A percentile compares a stretch with the other conserved stretches of the same genome.
phyloP scores from a whole-genome alignment of 169 alveolate species.

The Ichthyophthirius multifiliis region DNA sequence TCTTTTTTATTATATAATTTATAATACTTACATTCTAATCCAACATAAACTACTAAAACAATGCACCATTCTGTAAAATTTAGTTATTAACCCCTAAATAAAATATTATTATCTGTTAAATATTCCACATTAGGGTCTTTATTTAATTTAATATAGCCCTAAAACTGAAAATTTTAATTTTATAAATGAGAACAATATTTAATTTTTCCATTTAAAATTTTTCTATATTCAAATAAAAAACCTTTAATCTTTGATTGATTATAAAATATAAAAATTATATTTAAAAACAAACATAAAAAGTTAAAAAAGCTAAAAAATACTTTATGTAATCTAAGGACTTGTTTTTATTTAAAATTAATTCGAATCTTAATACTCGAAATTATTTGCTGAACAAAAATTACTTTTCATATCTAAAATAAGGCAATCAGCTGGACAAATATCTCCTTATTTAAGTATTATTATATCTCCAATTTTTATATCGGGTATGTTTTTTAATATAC shows the following conservation, averaged over 20 bases:
- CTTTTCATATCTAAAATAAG: constrained; percentile 41
- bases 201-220: not conserved
- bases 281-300: not conserved
- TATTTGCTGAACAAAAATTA: not conserved
- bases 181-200: not conserved
- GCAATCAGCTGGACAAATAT: constrained; percentile 53
- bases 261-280: not conserved
- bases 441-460: constrained; percentile 34
- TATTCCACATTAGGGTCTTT: not conserved
- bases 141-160: not conserved
- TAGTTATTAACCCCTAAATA: not conserved
- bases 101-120: not conserved
- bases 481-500: too few species aligned
- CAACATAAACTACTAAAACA: not conserved
- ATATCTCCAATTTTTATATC: constrained; percentile 48
- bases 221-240: not conserved
- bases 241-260: not conserved
- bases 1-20: not conserved
- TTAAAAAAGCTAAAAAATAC: not conserved
- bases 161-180: not conserved
- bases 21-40: not conserved
- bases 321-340: not conserved
- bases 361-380: constrained; percentile 10
- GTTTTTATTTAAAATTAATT: not conserved
- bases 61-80: constrained; percentile 1